Percentiles rank a stretch among this genome's conserved stretches.
Conservation (phyloP, 1,284 basidiomycete genomes). For the Ganoderma lingzhi region DNA sequence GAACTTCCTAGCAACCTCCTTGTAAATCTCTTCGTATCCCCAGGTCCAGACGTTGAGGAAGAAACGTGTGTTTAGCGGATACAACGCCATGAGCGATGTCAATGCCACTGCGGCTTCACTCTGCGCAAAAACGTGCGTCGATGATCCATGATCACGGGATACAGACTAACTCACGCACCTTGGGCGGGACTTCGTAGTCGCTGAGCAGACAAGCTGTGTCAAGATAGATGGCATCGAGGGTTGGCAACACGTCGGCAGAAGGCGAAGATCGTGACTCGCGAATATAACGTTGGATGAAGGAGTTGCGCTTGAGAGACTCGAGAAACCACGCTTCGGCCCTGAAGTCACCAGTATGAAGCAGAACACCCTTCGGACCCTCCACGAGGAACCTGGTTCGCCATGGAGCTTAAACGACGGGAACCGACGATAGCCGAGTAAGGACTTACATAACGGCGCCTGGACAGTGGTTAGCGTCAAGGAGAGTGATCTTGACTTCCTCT, state of each 20-base stretch:
- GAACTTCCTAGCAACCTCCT: slow-evolving; percentile 75
- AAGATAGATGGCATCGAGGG: slow-evolving; percentile 84
- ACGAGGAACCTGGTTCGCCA: slow-evolving; percentile 78
- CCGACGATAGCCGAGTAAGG: not conserved
- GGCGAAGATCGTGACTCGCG: slow-evolving; percentile 25
- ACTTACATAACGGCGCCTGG: slow-evolving; percentile 91
- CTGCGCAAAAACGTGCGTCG: slow-evolving; percentile 46
- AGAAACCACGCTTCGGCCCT: slow-evolving; percentile 87
- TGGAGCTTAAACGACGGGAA: not conserved
- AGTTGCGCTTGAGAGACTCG: slow-evolving; percentile 70
- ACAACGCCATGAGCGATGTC: slow-evolving; percentile 71
- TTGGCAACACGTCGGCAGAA: slow-evolving; percentile 40
- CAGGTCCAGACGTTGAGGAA: slow-evolving; percentile 95
- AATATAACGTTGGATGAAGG: slow-evolving; percentile 77
- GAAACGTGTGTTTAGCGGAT: slow-evolving; percentile 75
- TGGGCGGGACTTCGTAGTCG: slow-evolving; percentile 70
- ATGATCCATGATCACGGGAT: no score
- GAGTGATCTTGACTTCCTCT: slow-evolving; percentile 75
- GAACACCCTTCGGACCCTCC: slow-evolving; percentile 72
- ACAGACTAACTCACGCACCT: slow-evolving; percentile 54
- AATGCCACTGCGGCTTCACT: slow-evolving; percentile 72
- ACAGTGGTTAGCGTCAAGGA: slow-evolving; percentile 94
- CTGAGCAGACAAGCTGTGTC: slow-evolving; percentile 82
- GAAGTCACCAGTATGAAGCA: slow-evolving; percentile 94
- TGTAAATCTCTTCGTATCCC: slow-evolving; percentile 90